Conservation (phyloP, 2,329 filamentous ascomycete genomes). For the Capronia americana region DNA sequence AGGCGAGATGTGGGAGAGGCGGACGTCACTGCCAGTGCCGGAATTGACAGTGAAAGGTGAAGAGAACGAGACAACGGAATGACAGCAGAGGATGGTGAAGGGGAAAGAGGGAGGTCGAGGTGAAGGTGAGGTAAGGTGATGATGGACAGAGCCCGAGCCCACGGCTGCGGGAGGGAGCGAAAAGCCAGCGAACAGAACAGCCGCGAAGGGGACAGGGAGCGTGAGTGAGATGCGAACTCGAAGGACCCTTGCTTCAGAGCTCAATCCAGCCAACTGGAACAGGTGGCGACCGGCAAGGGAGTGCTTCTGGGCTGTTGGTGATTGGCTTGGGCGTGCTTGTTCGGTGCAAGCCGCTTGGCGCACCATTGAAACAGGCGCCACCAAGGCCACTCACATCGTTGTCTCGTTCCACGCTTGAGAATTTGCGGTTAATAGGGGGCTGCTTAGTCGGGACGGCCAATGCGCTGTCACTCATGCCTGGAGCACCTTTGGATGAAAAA, state of each 20-base stretch:
- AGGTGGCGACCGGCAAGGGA: slow-evolving; percentile 8
- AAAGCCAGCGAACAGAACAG: neutral
- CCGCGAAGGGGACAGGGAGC: neutral
- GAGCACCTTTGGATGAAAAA: neutral
- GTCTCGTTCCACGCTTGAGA: slow-evolving; percentile 12
- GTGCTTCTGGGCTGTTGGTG: neutral
- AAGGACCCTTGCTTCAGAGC: slow-evolving; percentile 4
- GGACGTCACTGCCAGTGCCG: slow-evolving; percentile 27
- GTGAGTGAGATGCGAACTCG: neutral
- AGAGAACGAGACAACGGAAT: slow-evolving; percentile 27
- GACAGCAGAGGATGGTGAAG: slow-evolving; percentile 20
- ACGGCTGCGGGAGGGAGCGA: slow-evolving; percentile 16
- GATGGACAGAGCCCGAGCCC: slow-evolving; percentile 10
- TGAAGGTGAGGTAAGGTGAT: slow-evolving; percentile 15
- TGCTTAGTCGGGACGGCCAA: slow-evolving; percentile 14
- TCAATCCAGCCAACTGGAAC: slow-evolving; percentile 16
- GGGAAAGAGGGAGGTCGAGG: slow-evolving; percentile 16
- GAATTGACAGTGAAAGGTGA: slow-evolving; percentile 24
- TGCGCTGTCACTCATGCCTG: slow-evolving; percentile 12
- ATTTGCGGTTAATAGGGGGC: slow-evolving; percentile 19
- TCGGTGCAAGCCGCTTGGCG: slow-evolving; percentile 17
- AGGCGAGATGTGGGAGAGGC: slow-evolving; percentile 26
- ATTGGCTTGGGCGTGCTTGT: slow-evolving; percentile 16
- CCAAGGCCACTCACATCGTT: slow-evolving; percentile 15
- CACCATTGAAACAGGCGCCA: slow-evolving; percentile 19